Evolutionary conservation across 257 asterid species (phyloP).

Genomic region (Ballota nigra): DNA sequence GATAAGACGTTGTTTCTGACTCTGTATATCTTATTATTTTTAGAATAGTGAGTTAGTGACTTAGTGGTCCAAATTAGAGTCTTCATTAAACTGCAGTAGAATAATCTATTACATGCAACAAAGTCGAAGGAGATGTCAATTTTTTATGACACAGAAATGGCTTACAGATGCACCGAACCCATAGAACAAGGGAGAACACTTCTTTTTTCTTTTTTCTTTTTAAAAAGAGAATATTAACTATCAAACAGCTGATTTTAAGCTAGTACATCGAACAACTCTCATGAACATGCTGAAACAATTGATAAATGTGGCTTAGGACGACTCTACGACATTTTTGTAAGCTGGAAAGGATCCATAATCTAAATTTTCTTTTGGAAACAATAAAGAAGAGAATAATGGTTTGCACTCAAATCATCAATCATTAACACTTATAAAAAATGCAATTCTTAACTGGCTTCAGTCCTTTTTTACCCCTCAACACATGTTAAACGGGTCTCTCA

Average conservation of each 20-base stretch:
- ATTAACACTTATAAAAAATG: not conserved
- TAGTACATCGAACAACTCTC: conserved; percentile 1
- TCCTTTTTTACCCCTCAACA: conserved; percentile 15
- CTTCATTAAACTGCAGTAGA: not conserved
- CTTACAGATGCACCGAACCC: not conserved
- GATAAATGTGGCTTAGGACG: not conserved
- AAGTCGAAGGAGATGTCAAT: not conserved
- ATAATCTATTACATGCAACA: not conserved
- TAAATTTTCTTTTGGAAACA: not conserved
- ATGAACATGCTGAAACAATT: conserved; percentile 1
- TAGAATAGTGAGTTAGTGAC: not conserved
- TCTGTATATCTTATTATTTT: not conserved
- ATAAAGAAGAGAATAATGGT: not conserved
- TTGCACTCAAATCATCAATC: not conserved
- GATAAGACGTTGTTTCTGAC: not conserved
- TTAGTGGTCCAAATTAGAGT: conserved; percentile 2
- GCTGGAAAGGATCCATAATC: not conserved
- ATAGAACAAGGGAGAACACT: not conserved
- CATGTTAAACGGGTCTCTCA: not conserved
- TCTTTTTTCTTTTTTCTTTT: too few species aligned
- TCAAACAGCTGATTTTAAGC: not conserved
- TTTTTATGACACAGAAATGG: conserved; percentile 2
- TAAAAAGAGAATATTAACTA: not conserved
- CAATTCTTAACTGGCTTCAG: not conserved
- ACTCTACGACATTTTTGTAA: not conserved